These are phyloP conservation scores for Mortierella sp. DNA, from an alignment of 371 early-diverging fungal species.

Conservation along the genomic window DNA sequence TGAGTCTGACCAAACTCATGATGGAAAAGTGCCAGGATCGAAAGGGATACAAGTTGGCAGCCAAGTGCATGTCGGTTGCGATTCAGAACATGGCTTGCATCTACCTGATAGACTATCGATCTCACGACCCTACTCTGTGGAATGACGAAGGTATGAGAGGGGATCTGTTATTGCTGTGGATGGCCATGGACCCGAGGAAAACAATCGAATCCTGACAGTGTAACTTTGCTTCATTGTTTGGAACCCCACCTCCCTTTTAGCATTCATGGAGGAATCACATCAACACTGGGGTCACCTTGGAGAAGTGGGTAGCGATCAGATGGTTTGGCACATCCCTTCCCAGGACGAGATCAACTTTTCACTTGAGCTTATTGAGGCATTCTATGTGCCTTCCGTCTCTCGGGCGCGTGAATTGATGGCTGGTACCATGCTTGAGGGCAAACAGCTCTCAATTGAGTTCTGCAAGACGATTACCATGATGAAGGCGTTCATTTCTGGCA, in stretches of 20 bases:
- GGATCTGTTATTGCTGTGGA: background rate
- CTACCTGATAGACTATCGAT: constrained; percentile 58
- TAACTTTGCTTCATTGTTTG: no score
- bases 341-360: constrained; percentile 76
- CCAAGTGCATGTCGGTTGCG: constrained; percentile 63
- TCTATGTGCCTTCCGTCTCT: constrained; percentile 58
- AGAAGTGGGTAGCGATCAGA: constrained; percentile 60
- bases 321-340: constrained; percentile 85
- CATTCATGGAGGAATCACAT: constrained; percentile 69
- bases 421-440: constrained; percentile 37
- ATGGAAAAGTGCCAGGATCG: constrained; percentile 69
- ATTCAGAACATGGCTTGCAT: constrained; percentile 59
- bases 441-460: constrained; percentile 64
- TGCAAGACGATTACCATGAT: constrained; percentile 69
- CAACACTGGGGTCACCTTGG: constrained; percentile 79
- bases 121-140: constrained; percentile 62
- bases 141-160: constrained; percentile 57
- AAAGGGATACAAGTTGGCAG: constrained; percentile 79
- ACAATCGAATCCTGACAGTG: no score
- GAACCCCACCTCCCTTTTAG: no score
- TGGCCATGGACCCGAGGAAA: no score
- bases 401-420: constrained; percentile 62
- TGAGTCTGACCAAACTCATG: constrained; percentile 61
- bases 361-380: constrained; percentile 65
- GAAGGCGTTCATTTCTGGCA: constrained; percentile 65